phyloP scores from a whole-genome alignment of 129 eudicot genomes.

The Flaveria trinervia region DNA sequence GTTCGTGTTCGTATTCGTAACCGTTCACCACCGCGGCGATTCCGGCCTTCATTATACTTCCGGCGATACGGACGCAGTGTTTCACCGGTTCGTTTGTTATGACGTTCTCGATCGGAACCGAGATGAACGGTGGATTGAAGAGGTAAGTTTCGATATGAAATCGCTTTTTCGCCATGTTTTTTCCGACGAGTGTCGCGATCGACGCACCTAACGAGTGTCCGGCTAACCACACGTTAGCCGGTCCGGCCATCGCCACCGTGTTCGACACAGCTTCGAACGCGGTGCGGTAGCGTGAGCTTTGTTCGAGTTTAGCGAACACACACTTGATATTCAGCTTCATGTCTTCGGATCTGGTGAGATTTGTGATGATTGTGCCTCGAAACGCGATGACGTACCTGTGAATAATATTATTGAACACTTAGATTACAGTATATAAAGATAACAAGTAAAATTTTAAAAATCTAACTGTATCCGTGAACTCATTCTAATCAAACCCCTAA shows the following conservation, averaged over 20 bases:
- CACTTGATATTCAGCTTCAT: slow-evolving; percentile 44
- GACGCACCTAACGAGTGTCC: slow-evolving; percentile 87
- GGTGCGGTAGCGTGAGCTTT: slow-evolving; percentile 35
- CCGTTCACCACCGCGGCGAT: slow-evolving; percentile 43
- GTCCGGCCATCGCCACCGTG: slow-evolving; percentile 35
- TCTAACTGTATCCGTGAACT: no score
- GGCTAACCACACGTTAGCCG: slow-evolving; percentile 63
- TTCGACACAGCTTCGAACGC: slow-evolving; percentile 41
- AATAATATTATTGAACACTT: no score
- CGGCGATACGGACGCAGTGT: slow-evolving; percentile 47
- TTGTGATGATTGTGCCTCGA: slow-evolving; percentile 58
- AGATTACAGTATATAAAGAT: no score
- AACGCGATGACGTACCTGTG: slow-evolving; percentile 50
- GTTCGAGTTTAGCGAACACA: slow-evolving; percentile 42
- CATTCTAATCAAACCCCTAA: no score
- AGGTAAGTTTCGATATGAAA: slow-evolving; percentile 62
- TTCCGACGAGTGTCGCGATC: slow-evolving; percentile 55
- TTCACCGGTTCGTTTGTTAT: slow-evolving; percentile 52
- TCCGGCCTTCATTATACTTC: slow-evolving; percentile 59
- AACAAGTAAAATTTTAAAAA: no score
- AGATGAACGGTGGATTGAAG: slow-evolving; percentile 69
- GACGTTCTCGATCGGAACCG: slow-evolving; percentile 48
- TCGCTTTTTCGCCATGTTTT: slow-evolving; percentile 44
- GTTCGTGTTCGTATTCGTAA: no score
- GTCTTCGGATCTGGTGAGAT: slow-evolving; percentile 41